A percentile compares a stretch with the other conserved stretches of the same genome.
phyloP scores from a whole-genome alignment of 2,329 filamentous ascomycete species.

The Alternaria dauci region DNA sequence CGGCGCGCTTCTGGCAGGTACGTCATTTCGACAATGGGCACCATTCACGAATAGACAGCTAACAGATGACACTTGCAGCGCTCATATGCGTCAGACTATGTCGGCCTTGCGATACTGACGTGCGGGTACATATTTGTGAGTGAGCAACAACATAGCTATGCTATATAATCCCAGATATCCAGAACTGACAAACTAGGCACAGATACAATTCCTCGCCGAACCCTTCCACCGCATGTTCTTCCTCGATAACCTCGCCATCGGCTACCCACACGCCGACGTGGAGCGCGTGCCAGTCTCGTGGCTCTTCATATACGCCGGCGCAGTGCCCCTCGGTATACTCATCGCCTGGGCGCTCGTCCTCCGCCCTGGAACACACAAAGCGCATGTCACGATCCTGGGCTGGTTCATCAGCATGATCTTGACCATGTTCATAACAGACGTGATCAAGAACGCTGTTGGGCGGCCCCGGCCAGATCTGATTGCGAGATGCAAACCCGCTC shows the following conservation, averaged over 20 bases:
- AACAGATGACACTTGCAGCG: slow-evolving; percentile 58
- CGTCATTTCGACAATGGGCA: slow-evolving; percentile 1
- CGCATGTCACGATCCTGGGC: slow-evolving; percentile 84
- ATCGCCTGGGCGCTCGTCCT: slow-evolving; percentile 69
- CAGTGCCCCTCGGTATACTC: slow-evolving; percentile 73
- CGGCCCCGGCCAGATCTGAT: slow-evolving; percentile 86
- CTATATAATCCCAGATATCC: background rate
- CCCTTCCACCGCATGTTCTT: slow-evolving; percentile 97
- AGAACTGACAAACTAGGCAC: slow-evolving; percentile 24
- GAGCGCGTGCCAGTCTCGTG: slow-evolving; percentile 83
- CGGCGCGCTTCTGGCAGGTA: slow-evolving; percentile 62
- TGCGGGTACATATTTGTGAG: slow-evolving; percentile 70
- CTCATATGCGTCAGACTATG: slow-evolving; percentile 88
- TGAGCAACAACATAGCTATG: background rate
- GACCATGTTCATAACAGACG: slow-evolving; percentile 83
- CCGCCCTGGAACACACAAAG: slow-evolving; percentile 75
- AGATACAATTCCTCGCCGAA: slow-evolving; percentile 74
- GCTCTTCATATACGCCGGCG: slow-evolving; percentile 81
- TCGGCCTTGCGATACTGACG: slow-evolving; percentile 77
- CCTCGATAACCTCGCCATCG: slow-evolving; percentile 82
- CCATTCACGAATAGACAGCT: slow-evolving; percentile 7
- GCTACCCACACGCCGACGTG: slow-evolving; percentile 83
- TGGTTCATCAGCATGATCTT: slow-evolving; percentile 77
- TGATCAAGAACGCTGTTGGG: slow-evolving; percentile 86
- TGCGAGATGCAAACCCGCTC: slow-evolving; percentile 79